phyloP scores from a whole-genome alignment of 768 basidiomycete genomes.

The Russula sp. region DNA sequence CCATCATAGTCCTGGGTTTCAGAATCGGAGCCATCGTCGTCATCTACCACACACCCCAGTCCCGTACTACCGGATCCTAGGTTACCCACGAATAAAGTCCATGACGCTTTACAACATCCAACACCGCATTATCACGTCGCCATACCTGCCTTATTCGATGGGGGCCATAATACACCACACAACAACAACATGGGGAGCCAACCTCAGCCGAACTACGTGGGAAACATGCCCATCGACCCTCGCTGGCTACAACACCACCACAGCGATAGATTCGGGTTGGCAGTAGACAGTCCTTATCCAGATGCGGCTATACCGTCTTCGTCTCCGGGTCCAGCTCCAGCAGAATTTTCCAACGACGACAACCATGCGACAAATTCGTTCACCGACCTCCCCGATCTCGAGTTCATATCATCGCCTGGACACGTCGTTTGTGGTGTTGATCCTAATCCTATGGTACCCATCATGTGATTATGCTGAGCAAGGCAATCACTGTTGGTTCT shows the following conservation, averaged over 20 bases:
- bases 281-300: background rate
- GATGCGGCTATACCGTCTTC: background rate
- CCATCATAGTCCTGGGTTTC: conserved; percentile 18
- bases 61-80: background rate
- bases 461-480: conserved; percentile 47
- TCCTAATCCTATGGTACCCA: background rate
- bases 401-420: conserved; percentile 38
- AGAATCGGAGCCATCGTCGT: background rate
- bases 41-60: background rate
- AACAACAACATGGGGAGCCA: background rate
- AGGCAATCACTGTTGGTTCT: conserved; percentile 75
- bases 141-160: background rate
- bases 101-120: background rate
- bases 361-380: conserved; percentile 3
- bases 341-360: background rate
- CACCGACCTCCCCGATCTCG: conserved; percentile 31
- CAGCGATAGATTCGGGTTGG: background rate
- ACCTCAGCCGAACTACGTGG: background rate
- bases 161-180: background rate
- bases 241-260: conserved; percentile 16
- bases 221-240: conserved; percentile 23
- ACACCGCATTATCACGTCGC: background rate
- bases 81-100: background rate
- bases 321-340: background rate
- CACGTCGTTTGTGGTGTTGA: conserved; percentile 16